Percentiles rank a stretch among this genome's conserved stretches.
phyloP scores from a whole-genome alignment of 2,329 filamentous ascomycete species.

The Cryphonectria japonica region DNA sequence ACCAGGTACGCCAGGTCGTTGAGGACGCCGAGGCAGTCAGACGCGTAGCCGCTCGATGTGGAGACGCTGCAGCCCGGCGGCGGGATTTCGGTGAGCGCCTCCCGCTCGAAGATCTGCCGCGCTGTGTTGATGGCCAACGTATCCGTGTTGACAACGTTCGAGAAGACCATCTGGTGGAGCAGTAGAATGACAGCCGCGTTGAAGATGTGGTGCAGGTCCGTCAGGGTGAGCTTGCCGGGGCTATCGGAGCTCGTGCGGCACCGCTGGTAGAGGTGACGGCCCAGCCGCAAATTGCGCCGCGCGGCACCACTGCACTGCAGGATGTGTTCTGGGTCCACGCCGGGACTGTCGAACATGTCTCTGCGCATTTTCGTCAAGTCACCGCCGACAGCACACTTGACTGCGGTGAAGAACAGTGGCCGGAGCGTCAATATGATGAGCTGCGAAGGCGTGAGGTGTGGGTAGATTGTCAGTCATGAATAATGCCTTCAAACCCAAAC shows the following conservation, averaged over 20 bases:
- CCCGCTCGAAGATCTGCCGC: slow-evolving; percentile 46
- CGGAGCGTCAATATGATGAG: slow-evolving; percentile 53
- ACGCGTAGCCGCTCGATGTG: slow-evolving; percentile 24
- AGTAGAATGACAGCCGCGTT: slow-evolving; percentile 54
- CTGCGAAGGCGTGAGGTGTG: slow-evolving; percentile 35
- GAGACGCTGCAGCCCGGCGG: slow-evolving; percentile 34
- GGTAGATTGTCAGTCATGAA: slow-evolving; percentile 2
- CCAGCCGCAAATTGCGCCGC: slow-evolving; percentile 50
- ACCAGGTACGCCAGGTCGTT: slow-evolving; percentile 24
- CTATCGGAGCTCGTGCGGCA: slow-evolving; percentile 33
- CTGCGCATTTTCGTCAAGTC: slow-evolving; percentile 38
- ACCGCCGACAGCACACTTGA: slow-evolving; percentile 51
- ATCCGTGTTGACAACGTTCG: slow-evolving; percentile 37
- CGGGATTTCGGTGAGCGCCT: slow-evolving; percentile 34
- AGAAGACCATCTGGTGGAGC: slow-evolving; percentile 48
- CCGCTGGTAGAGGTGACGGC: slow-evolving; percentile 37
- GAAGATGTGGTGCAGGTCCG: slow-evolving; percentile 53
- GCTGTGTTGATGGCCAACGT: slow-evolving; percentile 45
- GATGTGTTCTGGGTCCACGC: slow-evolving; percentile 36
- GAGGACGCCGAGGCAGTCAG: slow-evolving; percentile 28
- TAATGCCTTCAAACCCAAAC: background rate
- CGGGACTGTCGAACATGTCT: slow-evolving; percentile 36
- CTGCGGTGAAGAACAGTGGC: slow-evolving; percentile 51
- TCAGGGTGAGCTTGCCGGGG: slow-evolving; percentile 47
- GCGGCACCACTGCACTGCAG: slow-evolving; percentile 49